Evolutionary conservation across 352 stramenopile species (phyloP), one percentile per base, ranked within the genome.

Genomic region (Thraustotheca clavata): DNA sequence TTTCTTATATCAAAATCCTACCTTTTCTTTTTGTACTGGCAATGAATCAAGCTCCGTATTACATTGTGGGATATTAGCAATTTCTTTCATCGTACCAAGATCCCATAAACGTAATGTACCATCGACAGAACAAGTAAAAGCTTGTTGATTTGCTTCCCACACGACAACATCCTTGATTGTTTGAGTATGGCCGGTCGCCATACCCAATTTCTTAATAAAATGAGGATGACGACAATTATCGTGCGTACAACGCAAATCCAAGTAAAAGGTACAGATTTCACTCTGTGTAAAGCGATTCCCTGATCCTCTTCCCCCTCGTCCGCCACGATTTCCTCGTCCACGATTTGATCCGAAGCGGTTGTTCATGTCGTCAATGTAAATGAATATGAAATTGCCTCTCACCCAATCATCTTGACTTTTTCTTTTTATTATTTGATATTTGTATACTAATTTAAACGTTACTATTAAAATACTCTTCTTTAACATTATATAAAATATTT

Each of bases 191-290:
- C 84, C 84, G 38, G 76, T 79, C 1, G 82, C 88, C 71, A 87
- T 80, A 34, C 84, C 84, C 60, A 94, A 87, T 49, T 86, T 89
- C 74, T 88, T 85, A 59, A 89, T 71, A 55, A 94, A 88, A 72
- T 94, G 84, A 59, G 82, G 82, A 69, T 74, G 88, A 60, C 81
- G 79, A 49, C 84, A 94, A 49, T 78, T 76, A 16, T 79, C 76
- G 29, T 80, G 79, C 36, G 76, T 76, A 26, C 60, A 38, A 39
- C 67, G 54, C 43, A 77, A 72, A 60, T 86, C 76, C 55, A 90
- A 66, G 62, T 82, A 87, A 52, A 73, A 72, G 18, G 77, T 69
- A 48, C 84, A 94, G 24, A 86, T 81, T 71, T 94, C 82, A 26
- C 65, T 65, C 52, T 60, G 69, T 24, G 73, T 68, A 33, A 55